Conservation (phyloP, 305 asterid genomes). For the Euphrasia arctica region DNA sequence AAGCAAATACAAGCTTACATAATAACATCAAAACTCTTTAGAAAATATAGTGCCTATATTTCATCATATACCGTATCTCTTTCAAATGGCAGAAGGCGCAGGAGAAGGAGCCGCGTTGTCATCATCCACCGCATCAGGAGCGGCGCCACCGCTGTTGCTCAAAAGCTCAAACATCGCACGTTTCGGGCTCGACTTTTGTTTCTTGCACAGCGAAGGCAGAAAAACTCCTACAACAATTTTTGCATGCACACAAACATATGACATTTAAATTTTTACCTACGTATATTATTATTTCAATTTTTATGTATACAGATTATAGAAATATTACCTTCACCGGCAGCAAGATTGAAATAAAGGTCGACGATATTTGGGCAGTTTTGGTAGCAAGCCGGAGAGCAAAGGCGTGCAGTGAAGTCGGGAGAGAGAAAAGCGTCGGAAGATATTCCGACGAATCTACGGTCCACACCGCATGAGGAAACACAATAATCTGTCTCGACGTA, state of each 20-base stretch:
- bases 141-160: slow-evolving; percentile 42
- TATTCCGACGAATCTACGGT: slow-evolving; percentile 53
- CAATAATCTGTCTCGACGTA: slow-evolving; percentile 65
- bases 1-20: background rate
- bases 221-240: slow-evolving; percentile 40
- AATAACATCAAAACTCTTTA: no score
- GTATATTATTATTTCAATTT: no score
- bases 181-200: slow-evolving; percentile 41
- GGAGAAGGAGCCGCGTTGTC: background rate
- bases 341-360: slow-evolving; percentile 71
- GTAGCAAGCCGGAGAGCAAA: slow-evolving; percentile 64
- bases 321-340: slow-evolving; percentile 62
- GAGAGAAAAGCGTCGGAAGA: slow-evolving; percentile 59
- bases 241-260: background rate
- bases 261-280: no score
- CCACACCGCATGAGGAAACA: slow-evolving; percentile 55
- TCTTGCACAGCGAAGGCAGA: slow-evolving; percentile 56
- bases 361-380: slow-evolving; percentile 62
- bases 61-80: background rate
- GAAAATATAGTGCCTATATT: no score
- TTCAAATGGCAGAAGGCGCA: slow-evolving; percentile 4
- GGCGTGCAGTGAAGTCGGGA: slow-evolving; percentile 44
- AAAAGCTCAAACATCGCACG: slow-evolving; percentile 51
- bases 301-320: background rate
- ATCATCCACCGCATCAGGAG: background rate